phyloP scores from a whole-genome alignment of 768 basidiomycete species.

The Amyloporia xantha region DNA sequence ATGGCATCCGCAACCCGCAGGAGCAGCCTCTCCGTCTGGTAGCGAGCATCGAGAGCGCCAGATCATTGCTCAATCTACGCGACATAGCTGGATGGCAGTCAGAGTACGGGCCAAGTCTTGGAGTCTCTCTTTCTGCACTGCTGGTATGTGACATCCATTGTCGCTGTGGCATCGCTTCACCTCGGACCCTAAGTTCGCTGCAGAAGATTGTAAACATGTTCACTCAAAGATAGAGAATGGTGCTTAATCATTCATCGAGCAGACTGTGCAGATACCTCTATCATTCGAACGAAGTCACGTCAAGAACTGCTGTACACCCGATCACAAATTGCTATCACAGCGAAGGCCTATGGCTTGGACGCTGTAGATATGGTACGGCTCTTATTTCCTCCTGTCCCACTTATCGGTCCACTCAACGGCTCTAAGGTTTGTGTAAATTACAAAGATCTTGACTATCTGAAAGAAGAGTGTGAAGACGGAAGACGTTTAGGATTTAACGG shows the following conservation, averaged over 20 bases:
- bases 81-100: constrained; percentile 69
- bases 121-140: constrained; percentile 55
- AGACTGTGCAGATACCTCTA: constrained; percentile 89
- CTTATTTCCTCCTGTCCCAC: neutral
- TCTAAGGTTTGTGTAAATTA: constrained; percentile 82
- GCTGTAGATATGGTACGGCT: constrained; percentile 82
- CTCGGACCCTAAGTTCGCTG: constrained; percentile 96
- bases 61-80: constrained; percentile 56
- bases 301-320: constrained; percentile 79
- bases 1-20: constrained; percentile 12
- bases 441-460: constrained; percentile 58
- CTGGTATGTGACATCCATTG: constrained; percentile 62
- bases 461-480: constrained; percentile 76
- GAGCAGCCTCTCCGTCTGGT: constrained; percentile 48
- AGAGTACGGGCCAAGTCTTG: constrained; percentile 33
- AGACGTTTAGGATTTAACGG: constrained; percentile 83
- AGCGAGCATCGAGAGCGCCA: constrained; percentile 83
- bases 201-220: constrained; percentile 73
- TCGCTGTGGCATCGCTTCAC: too few relatives aligned
- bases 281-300: constrained; percentile 69
- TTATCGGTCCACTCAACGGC: neutral
- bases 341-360: constrained; percentile 76
- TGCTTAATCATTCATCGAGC: neutral
- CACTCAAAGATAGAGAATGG: neutral
- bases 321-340: constrained; percentile 72